Conservation (phyloP, 495 filamentous ascomycete species). For the Thermothielavioides terrestris region DNA sequence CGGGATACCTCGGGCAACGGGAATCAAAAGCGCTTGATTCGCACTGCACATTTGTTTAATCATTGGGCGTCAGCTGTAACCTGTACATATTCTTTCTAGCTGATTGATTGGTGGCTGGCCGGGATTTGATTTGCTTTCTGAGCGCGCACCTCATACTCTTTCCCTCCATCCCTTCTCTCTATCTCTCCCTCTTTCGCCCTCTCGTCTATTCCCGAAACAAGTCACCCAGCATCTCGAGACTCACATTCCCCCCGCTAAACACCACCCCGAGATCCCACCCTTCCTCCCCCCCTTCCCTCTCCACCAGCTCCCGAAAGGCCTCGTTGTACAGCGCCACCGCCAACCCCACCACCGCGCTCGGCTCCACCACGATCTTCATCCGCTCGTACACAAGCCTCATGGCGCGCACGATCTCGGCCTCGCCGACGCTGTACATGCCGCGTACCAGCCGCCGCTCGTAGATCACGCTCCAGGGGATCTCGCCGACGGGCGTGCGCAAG, state of each 20-base stretch:
- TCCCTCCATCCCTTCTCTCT: background rate
- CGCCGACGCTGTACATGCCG: conserved; percentile 69
- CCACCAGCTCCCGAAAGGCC: conserved; percentile 64
- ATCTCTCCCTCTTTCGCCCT: background rate
- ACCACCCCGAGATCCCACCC: conserved; percentile 86
- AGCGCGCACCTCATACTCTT: background rate
- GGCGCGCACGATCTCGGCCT: conserved; percentile 72
- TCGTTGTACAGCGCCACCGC: conserved; percentile 80
- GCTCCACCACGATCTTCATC: conserved; percentile 89
- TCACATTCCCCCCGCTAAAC: conserved; percentile 87
- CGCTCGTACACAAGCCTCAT: conserved; percentile 75
- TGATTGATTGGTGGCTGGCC: conserved; percentile 3
- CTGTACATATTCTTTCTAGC: conserved; percentile 20
- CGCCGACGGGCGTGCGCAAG: conserved; percentile 73
- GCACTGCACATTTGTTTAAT: conserved; percentile 1
- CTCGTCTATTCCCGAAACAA: conserved; percentile 36
- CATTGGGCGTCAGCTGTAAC: conserved; percentile 12
- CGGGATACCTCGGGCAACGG: conserved; percentile 21
- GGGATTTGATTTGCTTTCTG: background rate
- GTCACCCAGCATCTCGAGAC: conserved; percentile 63
- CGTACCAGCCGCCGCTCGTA: conserved; percentile 58
- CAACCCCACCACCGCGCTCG: conserved; percentile 76
- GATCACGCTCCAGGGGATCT: conserved; percentile 73
- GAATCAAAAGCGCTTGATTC: conserved; percentile 15
- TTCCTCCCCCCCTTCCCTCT: conserved; percentile 58